These are phyloP conservation scores for Trichoderma koningiopsis DNA, from an alignment of 2,329 filamentous ascomycete genomes.

Conservation along the genomic window DNA sequence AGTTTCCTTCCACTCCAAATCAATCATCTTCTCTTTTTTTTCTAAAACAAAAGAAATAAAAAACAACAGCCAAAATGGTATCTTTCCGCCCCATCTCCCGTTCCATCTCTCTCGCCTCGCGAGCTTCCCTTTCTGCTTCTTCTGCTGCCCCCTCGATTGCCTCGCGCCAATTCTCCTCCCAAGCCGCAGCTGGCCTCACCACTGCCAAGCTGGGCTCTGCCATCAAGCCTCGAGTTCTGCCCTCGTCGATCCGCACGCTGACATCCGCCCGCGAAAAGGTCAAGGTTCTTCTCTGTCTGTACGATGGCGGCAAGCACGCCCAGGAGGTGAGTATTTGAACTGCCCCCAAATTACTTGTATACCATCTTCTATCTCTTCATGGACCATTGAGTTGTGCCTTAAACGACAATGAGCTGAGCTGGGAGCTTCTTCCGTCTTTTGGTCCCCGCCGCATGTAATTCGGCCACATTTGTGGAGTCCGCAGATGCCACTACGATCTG, in stretches of 20 bases:
- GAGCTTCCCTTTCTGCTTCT: slow-evolving; percentile 34
- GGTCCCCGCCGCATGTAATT: neutral
- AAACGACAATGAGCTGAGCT: neutral
- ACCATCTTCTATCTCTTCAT: neutral
- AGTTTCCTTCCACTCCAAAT: neutral
- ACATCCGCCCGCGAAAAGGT: slow-evolving; percentile 63
- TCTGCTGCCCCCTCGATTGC: slow-evolving; percentile 29
- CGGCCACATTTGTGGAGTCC: slow-evolving; percentile 11
- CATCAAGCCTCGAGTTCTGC: slow-evolving; percentile 18
- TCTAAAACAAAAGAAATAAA: neutral
- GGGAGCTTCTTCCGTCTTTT: neutral
- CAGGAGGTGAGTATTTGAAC: slow-evolving; percentile 63
- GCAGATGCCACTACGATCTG: neutral
- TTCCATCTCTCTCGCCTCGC: slow-evolving; percentile 33
- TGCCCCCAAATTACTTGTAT: neutral
- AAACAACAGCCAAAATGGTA: slow-evolving; percentile 39
- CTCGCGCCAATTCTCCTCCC: slow-evolving; percentile 29
- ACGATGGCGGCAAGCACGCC: slow-evolving; percentile 90
- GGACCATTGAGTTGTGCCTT: neutral
- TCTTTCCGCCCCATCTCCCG: slow-evolving; percentile 36
- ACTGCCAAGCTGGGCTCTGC: slow-evolving; percentile 41
- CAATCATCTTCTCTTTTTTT: neutral
- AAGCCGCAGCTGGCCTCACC: slow-evolving; percentile 49
- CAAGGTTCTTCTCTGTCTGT: slow-evolving; percentile 92
- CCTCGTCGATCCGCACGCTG: slow-evolving; percentile 60